phyloP scores from a whole-genome alignment of 257 asterid species.

The Ilex asprella region DNA sequence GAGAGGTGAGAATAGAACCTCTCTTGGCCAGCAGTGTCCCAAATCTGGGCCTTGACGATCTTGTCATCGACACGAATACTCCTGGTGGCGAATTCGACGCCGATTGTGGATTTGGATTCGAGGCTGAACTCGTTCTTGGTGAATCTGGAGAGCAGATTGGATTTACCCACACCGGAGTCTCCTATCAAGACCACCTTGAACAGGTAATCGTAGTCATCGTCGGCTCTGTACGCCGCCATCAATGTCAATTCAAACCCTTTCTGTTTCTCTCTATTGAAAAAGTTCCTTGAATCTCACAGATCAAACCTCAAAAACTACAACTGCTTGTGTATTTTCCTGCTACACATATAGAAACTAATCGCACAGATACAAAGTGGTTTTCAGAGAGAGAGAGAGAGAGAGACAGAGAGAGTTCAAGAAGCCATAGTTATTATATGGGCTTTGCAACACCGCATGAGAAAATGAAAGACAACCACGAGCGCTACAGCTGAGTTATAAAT shows the following conservation, averaged over 20 bases:
- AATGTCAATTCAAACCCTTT: neutral
- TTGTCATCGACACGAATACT: constrained; percentile 23
- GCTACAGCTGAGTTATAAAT: too few species aligned
- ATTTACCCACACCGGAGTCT: constrained; percentile 27
- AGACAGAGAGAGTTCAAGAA: too few species aligned
- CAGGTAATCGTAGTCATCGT: constrained; percentile 27
- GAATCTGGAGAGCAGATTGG: constrained; percentile 19
- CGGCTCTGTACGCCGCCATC: constrained; percentile 26
- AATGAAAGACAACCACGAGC: too few species aligned
- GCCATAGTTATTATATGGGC: too few species aligned
- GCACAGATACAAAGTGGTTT: too few species aligned
- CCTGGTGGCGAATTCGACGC: constrained; percentile 28
- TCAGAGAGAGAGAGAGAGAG: too few species aligned
- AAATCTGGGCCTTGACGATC: constrained; percentile 30
- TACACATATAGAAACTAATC: too few species aligned
- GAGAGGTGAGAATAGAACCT: constrained; percentile 5
- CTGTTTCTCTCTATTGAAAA: neutral
- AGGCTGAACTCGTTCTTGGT: constrained; percentile 24
- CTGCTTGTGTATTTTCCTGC: too few species aligned
- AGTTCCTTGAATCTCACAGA: too few species aligned
- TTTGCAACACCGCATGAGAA: too few species aligned
- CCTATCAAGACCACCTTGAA: constrained; percentile 29
- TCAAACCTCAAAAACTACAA: too few species aligned
- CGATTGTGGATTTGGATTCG: constrained; percentile 28
- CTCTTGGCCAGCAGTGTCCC: constrained; percentile 31